Base-by-base conservation (phyloP, 805 yeast species). In the Ogataea minuta region DNA sequence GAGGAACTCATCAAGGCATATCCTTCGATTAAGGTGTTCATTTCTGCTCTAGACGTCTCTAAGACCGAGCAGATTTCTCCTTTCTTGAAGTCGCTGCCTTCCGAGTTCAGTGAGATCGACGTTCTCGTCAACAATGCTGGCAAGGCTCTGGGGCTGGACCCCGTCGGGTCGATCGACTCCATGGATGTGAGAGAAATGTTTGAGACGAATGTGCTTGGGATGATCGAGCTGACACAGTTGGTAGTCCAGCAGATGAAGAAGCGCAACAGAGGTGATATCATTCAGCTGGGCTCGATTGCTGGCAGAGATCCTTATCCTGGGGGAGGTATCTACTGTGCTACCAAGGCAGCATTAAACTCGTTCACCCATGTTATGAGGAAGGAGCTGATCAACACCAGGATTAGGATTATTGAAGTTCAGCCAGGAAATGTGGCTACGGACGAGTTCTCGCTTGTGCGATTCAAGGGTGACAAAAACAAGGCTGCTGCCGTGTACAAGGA, bases 171-270 rank as follows among this genome's bases (percentile, higher is more conserved):
- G 4, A 79, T 91, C 46, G 62, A 63, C 1, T 63, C 70, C n/a
- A 64, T 65, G 4, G 96, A 89, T 56, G 76, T 88, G 32, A 69
- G 72, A 33, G 77, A 73, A 32, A 87, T 88, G 88, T 81, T 86
- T 63, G 72, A 82, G 53, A 88, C 96, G 43, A 91, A 90, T 56
- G 96, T 91, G 3, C 59, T 87, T 41, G 97, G 96, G 3, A 70
- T 90, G 62, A 84, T 90, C 44, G 77, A 83, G 21, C 64, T 90
- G 46, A 89, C 96, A 6, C 96, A 91, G 62, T 79, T 82, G 5
- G 72, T 89, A 17, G 64, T 91, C 31, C 81, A 82, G 28, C 74
- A 76, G 35, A 77, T 90, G 74, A 80, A 83, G 57, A 69, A 71
- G 41, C 80, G 83, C 52, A 79, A 84, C 59, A 56, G 70, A 12